phyloP scores from a whole-genome alignment of 2,329 filamentous ascomycete genomes.

The Diaporthe humulicola region DNA sequence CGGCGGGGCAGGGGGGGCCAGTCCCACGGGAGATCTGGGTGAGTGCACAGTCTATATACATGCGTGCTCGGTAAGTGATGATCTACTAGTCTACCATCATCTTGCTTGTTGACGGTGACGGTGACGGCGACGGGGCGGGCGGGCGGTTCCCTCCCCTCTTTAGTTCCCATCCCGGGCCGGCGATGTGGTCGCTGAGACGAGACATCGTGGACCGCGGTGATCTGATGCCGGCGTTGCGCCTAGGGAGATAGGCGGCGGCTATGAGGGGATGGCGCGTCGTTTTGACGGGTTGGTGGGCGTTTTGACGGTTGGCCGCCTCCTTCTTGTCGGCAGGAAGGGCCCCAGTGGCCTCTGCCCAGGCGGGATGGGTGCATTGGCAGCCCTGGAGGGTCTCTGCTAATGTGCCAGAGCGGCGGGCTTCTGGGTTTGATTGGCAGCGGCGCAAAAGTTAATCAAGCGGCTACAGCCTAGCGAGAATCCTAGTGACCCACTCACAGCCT shows the following conservation, averaged over 20 bases:
- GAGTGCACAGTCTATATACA: neutral
- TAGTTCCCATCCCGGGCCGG: neutral
- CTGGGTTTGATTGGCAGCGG: constrained; percentile 25
- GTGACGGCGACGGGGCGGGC: too few relatives aligned
- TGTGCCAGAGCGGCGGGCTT: constrained; percentile 29
- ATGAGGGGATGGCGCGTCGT: neutral
- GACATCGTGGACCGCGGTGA: neutral
- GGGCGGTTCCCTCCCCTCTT: neutral
- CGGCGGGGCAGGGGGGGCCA: constrained; percentile 14
- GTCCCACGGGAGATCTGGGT: constrained; percentile 16
- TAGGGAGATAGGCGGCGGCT: constrained; percentile 15
- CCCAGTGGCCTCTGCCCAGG: constrained; percentile 16
- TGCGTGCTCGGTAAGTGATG: constrained; percentile 11
- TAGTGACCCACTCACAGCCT: constrained; percentile 31
- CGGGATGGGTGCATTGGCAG: constrained; percentile 24
- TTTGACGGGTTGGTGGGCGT: neutral
- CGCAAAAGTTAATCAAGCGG: constrained; percentile 32
- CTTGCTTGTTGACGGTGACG: neutral
- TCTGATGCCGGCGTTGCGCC: constrained; percentile 13
- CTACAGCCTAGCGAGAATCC: constrained; percentile 35
- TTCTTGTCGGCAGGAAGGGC: constrained; percentile 23
- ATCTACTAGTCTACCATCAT: neutral
- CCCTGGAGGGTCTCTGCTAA: constrained; percentile 12
- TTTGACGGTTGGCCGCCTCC: constrained; percentile 14
- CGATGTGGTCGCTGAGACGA: neutral